A percentile compares a stretch with the other conserved stretches of the same genome.
These are phyloP conservation scores for Mycena chlorophos DNA, from an alignment of 768 basidiomycete species.

Conservation along the genomic window DNA sequence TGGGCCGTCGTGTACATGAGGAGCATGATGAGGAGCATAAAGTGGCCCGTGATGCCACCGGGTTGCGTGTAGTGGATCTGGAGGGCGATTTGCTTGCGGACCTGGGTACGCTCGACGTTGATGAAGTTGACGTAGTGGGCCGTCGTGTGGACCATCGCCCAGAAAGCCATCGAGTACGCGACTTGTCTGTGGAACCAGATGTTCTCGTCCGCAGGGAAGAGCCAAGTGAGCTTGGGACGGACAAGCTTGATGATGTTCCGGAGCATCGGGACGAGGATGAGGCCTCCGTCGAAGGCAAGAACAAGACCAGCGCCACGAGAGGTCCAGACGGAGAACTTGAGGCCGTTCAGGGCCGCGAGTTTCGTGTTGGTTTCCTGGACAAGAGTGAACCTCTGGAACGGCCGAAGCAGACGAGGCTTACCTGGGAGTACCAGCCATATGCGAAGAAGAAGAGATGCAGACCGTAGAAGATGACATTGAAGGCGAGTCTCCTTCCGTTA, in stretches of 20 bases:
- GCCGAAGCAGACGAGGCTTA: conserved; percentile 27
- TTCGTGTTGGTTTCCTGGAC: conserved; percentile 56
- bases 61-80: conserved; percentile 87
- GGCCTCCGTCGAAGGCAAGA: conserved; percentile 81
- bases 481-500: conserved; percentile 58
- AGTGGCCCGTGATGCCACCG: conserved; percentile 93
- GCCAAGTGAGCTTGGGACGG: conserved; percentile 76
- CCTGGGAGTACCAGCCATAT: conserved; percentile 90
- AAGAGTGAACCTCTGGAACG: conserved; percentile 4
- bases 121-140: conserved; percentile 94
- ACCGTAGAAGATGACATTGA: conserved; percentile 82
- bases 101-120: conserved; percentile 86
- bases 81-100: conserved; percentile 73
- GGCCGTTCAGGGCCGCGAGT: conserved; percentile 73
- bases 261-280: conserved; percentile 87
- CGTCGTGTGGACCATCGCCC: conserved; percentile 89
- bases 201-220: conserved; percentile 91
- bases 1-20: conserved; percentile 92
- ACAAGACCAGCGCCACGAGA: conserved; percentile 92
- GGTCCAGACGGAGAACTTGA: conserved; percentile 84
- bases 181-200: conserved; percentile 96
- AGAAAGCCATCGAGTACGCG: conserved; percentile 92
- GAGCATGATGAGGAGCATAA: conserved; percentile 93
- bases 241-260: conserved; percentile 85
- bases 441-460: conserved; percentile 71